phyloP scores from a whole-genome alignment of 495 filamentous ascomycete species.

The Aspergillus olivimuriae region DNA sequence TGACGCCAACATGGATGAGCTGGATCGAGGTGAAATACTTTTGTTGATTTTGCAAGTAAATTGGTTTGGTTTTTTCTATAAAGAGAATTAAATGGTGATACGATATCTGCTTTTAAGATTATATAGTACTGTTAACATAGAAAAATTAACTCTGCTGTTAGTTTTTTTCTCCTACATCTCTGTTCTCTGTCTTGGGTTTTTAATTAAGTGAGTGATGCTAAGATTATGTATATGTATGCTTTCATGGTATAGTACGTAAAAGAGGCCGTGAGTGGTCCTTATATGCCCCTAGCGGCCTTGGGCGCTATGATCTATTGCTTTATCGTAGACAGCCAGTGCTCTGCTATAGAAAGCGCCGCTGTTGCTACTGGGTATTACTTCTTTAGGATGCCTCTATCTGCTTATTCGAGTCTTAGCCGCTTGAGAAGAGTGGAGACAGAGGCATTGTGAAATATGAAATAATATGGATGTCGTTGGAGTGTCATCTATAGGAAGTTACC shows the following conservation, averaged over 20 bases:
- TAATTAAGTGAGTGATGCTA: background rate
- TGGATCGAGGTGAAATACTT: background rate
- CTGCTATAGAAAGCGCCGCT: background rate
- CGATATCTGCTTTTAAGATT: background rate
- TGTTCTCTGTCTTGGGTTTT: background rate
- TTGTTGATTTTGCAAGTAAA: background rate
- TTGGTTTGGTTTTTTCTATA: background rate
- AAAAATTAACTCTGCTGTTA: too few relatives aligned
- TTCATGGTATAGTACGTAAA: background rate
- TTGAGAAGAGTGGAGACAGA: too few relatives aligned
- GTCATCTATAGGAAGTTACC: too few relatives aligned
- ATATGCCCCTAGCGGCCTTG: background rate
- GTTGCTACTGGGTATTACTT: too few relatives aligned
- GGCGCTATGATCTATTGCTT: background rate
- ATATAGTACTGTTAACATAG: background rate
- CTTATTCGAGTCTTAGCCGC: too few relatives aligned
- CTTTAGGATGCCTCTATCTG: too few relatives aligned
- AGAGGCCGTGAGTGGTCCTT: background rate
- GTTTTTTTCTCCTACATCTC: background rate
- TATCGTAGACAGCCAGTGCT: background rate
- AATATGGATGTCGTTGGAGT: too few relatives aligned
- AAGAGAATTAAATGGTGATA: background rate
- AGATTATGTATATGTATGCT: background rate
- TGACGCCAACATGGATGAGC: background rate
- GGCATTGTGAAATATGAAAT: too few relatives aligned